Base-by-base conservation (phyloP, 2,329 filamentous ascomycete species). In the Alternaria sp. region DNA sequence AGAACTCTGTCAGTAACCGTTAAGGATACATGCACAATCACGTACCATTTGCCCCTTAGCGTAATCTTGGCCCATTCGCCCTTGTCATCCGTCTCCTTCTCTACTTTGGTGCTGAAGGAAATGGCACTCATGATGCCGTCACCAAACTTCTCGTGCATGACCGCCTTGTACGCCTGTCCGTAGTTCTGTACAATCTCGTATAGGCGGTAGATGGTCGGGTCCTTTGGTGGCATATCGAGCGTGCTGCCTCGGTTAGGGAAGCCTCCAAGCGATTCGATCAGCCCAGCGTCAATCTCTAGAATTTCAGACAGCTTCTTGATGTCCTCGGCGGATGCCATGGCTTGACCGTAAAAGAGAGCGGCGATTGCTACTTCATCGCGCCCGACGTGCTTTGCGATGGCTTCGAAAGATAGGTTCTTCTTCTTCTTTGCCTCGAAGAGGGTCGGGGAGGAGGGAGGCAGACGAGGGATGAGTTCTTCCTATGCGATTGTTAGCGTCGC, bases 151-250 rank as follows among this genome's bases (percentile, higher is more conserved):
- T 98, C 95, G 72, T 98, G 97, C 80, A 97, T 79, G 5, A 98
- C 88, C 1, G 94, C 94, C 86, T 97, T 97, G 83, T 96, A 97
- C 1, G 94, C 92, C 79, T 97, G 96, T 1, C 95, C 95, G 76
- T 97, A 97, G 80, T 97, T 98, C 83, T 97, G 94, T 66, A 98
- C 90, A 77, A 97, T 92, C 85, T 98, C 95, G 79, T 93, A 97
- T 63, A 97, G 80, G 3, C 95, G 86, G 80, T 98, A 98, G 76
- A 97, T 94, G 71, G 96, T 82, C 5, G 93, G 93, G 78, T 97
- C 93, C 63, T 88, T 89, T 0, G 92, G 92, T 1, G 92, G 93
- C 92, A 96, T 94, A 61, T 93, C 91, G 2, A 93, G 88, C 0
- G 90, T 87, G 57, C 89, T 86, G 33, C 94, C 94, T 4, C 94